A percentile compares a stretch with the other conserved stretches of the same genome.
phyloP scores from a whole-genome alignment of 176 grass and related monocot genomes.

The Musa beccarii region DNA sequence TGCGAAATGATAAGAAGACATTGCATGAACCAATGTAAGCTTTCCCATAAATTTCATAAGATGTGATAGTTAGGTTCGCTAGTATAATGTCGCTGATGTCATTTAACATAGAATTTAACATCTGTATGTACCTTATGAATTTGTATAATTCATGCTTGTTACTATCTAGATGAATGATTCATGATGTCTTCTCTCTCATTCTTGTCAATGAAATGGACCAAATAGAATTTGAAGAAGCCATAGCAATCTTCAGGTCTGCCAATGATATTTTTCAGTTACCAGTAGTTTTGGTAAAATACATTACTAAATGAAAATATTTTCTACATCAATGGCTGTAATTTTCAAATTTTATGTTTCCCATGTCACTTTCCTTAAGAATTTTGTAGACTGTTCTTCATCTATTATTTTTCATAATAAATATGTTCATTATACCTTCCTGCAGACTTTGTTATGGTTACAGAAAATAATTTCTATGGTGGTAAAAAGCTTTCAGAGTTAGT shows the following conservation, averaged over 20 bases:
- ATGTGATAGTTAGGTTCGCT: neutral
- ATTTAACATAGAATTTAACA: neutral
- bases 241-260: neutral
- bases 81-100: neutral
- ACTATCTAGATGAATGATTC: neutral
- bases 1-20: constrained; percentile 96
- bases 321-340: neutral
- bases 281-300: neutral
- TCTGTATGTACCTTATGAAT: neutral
- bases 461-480: neutral
- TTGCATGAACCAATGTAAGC: constrained; percentile 84
- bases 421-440: neutral
- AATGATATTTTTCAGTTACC: neutral
- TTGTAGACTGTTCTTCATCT: neutral
- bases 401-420: neutral
- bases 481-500: neutral
- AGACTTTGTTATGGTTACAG: neutral
- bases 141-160: neutral
- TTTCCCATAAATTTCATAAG: neutral
- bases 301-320: neutral
- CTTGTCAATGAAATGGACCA: neutral
- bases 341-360: neutral
- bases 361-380: neutral
- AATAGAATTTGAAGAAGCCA: neutral
- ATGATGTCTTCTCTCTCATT: neutral